Evolutionary conservation across 2,329 filamentous ascomycete species (phyloP).

Genomic region (Lecanicillium sp.): DNA sequence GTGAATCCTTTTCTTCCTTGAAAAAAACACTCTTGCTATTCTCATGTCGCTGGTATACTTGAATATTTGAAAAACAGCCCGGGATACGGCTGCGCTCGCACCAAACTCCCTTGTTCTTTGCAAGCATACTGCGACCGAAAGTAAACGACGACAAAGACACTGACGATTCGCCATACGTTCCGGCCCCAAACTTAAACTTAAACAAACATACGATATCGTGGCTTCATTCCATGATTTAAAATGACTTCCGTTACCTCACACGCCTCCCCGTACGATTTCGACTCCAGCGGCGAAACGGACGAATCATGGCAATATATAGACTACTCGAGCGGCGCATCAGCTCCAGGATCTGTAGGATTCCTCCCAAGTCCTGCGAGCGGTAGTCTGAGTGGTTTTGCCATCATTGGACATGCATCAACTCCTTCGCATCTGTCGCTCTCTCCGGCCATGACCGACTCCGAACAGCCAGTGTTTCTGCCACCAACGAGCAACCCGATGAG

Average conservation of each 20-base stretch:
- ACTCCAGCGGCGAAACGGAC: conserved; percentile 29
- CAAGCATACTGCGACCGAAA: not conserved
- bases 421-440: conserved; percentile 27
- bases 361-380: conserved; percentile 41
- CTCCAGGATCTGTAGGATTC: conserved; percentile 32
- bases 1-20: not conserved
- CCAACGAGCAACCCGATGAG: conserved; percentile 21
- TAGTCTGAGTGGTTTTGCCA: conserved; percentile 41
- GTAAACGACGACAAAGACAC: not conserved
- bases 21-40: conserved; percentile 1
- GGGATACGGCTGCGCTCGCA: not conserved
- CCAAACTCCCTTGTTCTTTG: not conserved
- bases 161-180: too few relatives aligned
- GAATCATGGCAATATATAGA: conserved; percentile 38
- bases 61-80: not conserved
- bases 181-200: too few relatives aligned
- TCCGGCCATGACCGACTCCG: conserved; percentile 31
- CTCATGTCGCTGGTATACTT: not conserved
- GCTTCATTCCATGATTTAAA: not conserved
- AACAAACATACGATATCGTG: not conserved
- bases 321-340: conserved; percentile 24
- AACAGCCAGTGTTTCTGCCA: conserved; percentile 25
- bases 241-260: conserved; percentile 32
- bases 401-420: conserved; percentile 30
- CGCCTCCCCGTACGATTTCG: conserved; percentile 30